phyloP scores from a whole-genome alignment of 805 yeast genomes.

The Yarrowia sp. region DNA sequence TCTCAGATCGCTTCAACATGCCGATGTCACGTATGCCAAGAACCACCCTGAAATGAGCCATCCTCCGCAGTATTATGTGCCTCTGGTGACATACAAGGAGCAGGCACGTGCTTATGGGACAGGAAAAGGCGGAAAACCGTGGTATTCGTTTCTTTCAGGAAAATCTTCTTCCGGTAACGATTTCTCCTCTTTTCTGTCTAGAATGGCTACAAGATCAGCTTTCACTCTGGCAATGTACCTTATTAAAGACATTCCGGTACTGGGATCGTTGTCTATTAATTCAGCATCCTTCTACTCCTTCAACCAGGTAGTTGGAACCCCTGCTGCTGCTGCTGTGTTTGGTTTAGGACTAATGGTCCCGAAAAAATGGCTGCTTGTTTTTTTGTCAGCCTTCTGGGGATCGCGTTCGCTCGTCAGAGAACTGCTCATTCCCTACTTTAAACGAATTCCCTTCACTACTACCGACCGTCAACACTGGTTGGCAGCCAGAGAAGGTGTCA shows the following conservation, averaged over 20 bases:
- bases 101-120: slow-evolving; percentile 5
- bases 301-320: slow-evolving; percentile 47
- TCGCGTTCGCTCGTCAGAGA: slow-evolving; percentile 47
- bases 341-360: slow-evolving; percentile 42
- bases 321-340: slow-evolving; percentile 45
- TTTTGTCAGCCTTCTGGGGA: slow-evolving; percentile 50
- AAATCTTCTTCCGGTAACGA: not conserved
- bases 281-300: slow-evolving; percentile 46
- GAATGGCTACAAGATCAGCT: slow-evolving; percentile 32
- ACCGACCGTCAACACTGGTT: slow-evolving; percentile 51
- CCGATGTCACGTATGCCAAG: slow-evolving; percentile 42
- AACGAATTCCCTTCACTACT: slow-evolving; percentile 45
- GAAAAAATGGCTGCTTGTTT: slow-evolving; percentile 39
- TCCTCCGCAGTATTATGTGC: slow-evolving; percentile 32
- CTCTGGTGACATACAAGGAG: not conserved
- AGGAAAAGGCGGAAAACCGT: not conserved
- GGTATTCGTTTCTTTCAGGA: not conserved
- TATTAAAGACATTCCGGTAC: slow-evolving; percentile 44
- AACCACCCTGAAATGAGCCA: slow-evolving; percentile 43
- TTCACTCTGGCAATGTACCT: slow-evolving; percentile 40
- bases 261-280: slow-evolving; percentile 47
- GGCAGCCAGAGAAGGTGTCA: slow-evolving; percentile 52
- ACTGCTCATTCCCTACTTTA: slow-evolving; percentile 52
- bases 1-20: slow-evolving; percentile 42
- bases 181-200: slow-evolving; percentile 25